Conservation (phyloP, 306 rosid species). For the Cotoneaster glaucophyllus region DNA sequence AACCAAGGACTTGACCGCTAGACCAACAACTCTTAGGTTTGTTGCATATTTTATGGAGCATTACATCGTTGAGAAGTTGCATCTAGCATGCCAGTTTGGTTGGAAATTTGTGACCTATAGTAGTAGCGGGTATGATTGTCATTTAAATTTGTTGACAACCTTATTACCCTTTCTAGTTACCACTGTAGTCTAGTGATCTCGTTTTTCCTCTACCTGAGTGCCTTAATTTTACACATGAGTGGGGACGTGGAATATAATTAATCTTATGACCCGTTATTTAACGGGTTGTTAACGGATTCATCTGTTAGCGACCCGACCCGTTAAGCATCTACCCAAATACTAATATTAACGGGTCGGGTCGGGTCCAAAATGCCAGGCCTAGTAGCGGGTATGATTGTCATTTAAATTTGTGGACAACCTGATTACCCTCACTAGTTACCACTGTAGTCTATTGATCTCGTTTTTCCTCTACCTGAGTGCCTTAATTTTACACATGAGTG, state of each 20-base stretch:
- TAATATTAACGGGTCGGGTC: too few species aligned
- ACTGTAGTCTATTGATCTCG: conserved; percentile 18
- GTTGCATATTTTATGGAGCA: background rate
- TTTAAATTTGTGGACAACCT: background rate
- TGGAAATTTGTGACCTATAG: background rate
- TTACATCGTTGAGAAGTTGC: background rate
- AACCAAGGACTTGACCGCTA: too few species aligned
- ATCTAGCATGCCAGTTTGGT: background rate
- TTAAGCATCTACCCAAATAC: too few species aligned
- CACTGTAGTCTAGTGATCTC: conserved; percentile 15
- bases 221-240: conserved; percentile 20
- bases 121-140: background rate
- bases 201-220: conserved; percentile 20
- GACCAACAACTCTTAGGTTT: background rate
- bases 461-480: conserved; percentile 18
- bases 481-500: conserved; percentile 20
- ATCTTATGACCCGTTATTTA: too few species aligned
- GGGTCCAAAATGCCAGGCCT: too few species aligned
- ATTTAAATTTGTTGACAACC: background rate
- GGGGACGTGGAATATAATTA: conserved; percentile 8
- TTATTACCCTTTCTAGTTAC: conserved; percentile 9
- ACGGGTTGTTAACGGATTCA: too few species aligned
- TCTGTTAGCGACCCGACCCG: too few species aligned
- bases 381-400: background rate
- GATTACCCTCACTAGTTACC: conserved; percentile 9